Evolutionary conservation across 2,329 filamentous ascomycete species (phyloP).

Genomic region (Fusarium nelsonii): DNA sequence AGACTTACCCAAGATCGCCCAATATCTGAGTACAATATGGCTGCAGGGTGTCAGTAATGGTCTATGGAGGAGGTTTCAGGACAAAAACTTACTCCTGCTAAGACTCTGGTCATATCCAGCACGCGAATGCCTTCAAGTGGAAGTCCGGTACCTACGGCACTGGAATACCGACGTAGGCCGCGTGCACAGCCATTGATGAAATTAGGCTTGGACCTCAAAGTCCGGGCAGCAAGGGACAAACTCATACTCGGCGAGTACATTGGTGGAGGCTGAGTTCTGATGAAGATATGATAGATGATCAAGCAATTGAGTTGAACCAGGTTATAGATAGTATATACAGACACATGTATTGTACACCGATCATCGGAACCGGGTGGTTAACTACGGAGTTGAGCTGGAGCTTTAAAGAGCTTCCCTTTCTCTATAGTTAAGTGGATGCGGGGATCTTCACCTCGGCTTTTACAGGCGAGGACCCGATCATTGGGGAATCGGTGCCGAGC

Average conservation of each 20-base stretch:
- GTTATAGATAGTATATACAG: not conserved
- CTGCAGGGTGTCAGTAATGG: slow-evolving; percentile 59
- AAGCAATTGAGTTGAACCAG: not conserved
- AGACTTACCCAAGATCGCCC: slow-evolving; percentile 88
- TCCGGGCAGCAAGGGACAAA: slow-evolving; percentile 33
- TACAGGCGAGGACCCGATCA: slow-evolving; percentile 18
- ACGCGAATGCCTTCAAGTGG: slow-evolving; percentile 90
- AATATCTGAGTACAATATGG: slow-evolving; percentile 98
- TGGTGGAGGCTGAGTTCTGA: slow-evolving; percentile 1
- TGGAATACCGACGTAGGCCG: slow-evolving; percentile 50
- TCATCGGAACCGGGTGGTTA: slow-evolving; percentile 33
- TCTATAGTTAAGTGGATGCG: slow-evolving; percentile 4
- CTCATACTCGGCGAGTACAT: slow-evolving; percentile 32
- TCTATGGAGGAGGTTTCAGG: not conserved
- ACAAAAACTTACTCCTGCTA: slow-evolving; percentile 81
- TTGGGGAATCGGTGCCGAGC: slow-evolving; percentile 34
- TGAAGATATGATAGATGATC: not conserved
- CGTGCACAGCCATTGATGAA: slow-evolving; percentile 32
- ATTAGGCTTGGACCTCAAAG: slow-evolving; percentile 33
- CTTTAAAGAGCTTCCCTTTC: slow-evolving; percentile 19
- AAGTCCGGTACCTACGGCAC: slow-evolving; percentile 52
- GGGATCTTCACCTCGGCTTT: slow-evolving; percentile 32
- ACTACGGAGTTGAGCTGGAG: slow-evolving; percentile 18
- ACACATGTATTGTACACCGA: slow-evolving; percentile 18
- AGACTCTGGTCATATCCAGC: slow-evolving; percentile 94